A percentile compares a stretch with the other conserved stretches of the same genome.
Conservation (phyloP, 2,329 filamentous ascomycete genomes). For the Hymenotorrendiella dingleyae region DNA sequence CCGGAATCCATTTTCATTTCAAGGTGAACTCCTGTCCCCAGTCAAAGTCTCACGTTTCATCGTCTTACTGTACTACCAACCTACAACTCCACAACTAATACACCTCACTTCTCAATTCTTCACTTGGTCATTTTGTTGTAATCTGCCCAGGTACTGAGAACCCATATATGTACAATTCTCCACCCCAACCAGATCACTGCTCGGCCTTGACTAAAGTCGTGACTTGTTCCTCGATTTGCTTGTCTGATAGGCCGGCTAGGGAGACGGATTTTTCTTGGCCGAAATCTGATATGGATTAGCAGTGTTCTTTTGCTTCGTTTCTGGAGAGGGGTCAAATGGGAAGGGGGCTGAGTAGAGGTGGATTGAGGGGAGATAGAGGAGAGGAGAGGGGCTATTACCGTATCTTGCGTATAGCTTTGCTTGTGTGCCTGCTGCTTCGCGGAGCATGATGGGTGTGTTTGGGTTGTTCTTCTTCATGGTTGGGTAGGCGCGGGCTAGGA, state of each 20-base stretch:
- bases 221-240: constrained; percentile 65
- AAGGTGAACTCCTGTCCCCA: too few species aligned
- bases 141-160: too few species aligned
- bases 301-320: not conserved
- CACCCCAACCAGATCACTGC: constrained; percentile 7
- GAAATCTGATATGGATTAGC: constrained; percentile 42
- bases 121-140: too few species aligned
- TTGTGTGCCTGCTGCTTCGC: constrained; percentile 79
- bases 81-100: too few species aligned
- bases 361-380: too few species aligned
- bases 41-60: too few species aligned
- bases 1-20: too few species aligned
- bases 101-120: too few species aligned
- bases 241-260: constrained; percentile 59
- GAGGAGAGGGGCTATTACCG: too few species aligned
- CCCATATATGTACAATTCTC: constrained; percentile 15
- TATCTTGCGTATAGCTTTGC: constrained; percentile 91
- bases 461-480: constrained; percentile 99
- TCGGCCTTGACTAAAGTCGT: constrained; percentile 51
- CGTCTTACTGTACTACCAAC: too few species aligned
- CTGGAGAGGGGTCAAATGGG: not conserved
- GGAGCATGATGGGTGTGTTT: constrained; percentile 84
- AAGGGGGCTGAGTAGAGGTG: too few species aligned
- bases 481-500: constrained; percentile 86
- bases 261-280: constrained; percentile 62